These are phyloP conservation scores for Viola pubescens DNA, from an alignment of 441 rosid genomes.

Conservation along the genomic window DNA sequence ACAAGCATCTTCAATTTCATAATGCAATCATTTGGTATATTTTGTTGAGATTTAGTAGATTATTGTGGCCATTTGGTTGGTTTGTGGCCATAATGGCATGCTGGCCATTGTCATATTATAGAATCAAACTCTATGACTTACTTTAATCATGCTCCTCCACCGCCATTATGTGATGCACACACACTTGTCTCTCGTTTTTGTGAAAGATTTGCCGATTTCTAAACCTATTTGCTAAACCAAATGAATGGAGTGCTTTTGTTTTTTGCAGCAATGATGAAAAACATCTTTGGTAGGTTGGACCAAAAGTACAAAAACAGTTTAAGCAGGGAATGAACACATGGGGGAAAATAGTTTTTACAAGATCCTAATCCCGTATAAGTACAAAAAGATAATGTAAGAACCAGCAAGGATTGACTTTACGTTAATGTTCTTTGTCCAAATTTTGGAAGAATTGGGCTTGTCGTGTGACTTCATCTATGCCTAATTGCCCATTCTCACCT, in stretches of 20 bases:
- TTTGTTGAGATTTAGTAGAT: too few species aligned
- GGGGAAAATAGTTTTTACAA: not conserved
- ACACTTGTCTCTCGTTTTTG: not conserved
- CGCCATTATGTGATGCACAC: not conserved
- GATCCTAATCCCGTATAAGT: constrained; percentile 7
- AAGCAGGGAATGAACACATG: not conserved
- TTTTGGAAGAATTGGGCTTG: constrained; percentile 7
- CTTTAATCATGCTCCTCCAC: not conserved
- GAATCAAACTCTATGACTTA: not conserved
- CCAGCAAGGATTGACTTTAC: too few species aligned
- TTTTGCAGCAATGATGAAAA: constrained; percentile 16
- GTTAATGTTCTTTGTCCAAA: not conserved
- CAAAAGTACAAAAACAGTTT: too few species aligned
- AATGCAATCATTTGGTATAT: too few species aligned
- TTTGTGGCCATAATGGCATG: too few species aligned
- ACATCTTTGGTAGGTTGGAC: constrained; percentile 17
- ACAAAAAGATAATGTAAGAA: constrained; percentile 15
- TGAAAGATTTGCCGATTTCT: too few species aligned
- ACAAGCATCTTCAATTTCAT: too few species aligned
- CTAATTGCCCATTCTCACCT: constrained; percentile 1
- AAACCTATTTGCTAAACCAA: too few species aligned
- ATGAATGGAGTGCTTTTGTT: not conserved
- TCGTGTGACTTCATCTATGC: not conserved
- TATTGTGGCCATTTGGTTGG: too few species aligned
- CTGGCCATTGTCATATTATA: too few species aligned